Evolutionary conservation across 129 eudicot genomes (phyloP), one percentile per base, ranked within the genome.

Genomic region (Escallonia rubra): DNA sequence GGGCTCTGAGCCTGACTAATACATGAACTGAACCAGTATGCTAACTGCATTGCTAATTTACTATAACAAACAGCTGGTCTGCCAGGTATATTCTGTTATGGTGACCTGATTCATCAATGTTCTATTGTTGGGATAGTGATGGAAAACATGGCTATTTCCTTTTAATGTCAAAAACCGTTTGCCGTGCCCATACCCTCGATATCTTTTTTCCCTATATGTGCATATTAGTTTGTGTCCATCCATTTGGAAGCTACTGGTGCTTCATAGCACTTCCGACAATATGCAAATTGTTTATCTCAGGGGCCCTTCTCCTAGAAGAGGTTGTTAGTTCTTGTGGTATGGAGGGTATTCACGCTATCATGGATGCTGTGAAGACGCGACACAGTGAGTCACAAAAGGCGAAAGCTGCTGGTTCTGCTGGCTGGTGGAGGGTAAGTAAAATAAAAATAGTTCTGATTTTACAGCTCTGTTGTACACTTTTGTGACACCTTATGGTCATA

Each of bases 351-450:
- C 64, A 75, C 72, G 96, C 99, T 76, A 78, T 93, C 43, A 49
- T 83, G 40, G 87, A 82, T 70, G 84, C 95, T 69, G 86, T 82
- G 15, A 82, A 76, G 75, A 84, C 79, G 69, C 86, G 90, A 71
- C 82, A 84, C 45, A 73, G 63, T 8, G 96, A 93, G 75, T 93
- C 96, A 66, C 93, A 80, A 67, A 88, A 80, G 64, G 77, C 65
- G 68, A 93, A 85, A 80, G 80, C 74, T 74, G 65, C 76, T 64
- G 88, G 96, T 59, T 81, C 85, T 65, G 57, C 82, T 70, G 83
- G 76, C 50, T 89, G 99, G 99, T 93, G 99, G 99, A 93, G 95
- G 81, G 99, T 93, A 89, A 76, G 95, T 72, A 43, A 53, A 45
- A 41, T 43, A 62, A 72, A 23, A 12, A 50, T 59, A 55, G 8